Percentiles rank a stretch among this genome's conserved stretches.
phyloP scores from a whole-genome alignment of 202 grass and related monocot species.

The Musa balbisiana region DNA sequence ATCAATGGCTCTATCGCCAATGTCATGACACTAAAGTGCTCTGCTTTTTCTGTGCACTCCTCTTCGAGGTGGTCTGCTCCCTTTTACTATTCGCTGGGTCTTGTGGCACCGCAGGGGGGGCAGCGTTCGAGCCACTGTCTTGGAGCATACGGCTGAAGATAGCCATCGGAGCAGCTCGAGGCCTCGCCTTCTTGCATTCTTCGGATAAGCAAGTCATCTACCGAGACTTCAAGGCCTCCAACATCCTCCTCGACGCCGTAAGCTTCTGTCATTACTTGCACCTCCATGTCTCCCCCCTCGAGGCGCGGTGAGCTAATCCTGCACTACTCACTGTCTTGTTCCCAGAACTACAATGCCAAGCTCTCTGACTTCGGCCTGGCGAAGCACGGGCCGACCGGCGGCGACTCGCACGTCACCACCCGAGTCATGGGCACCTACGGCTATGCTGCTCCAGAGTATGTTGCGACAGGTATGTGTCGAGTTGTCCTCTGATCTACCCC shows the following conservation, averaged over 20 bases:
- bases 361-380: slow-evolving; percentile 65
- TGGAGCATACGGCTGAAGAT: slow-evolving; percentile 14
- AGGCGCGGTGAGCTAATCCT: too few relatives aligned
- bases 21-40: too few relatives aligned
- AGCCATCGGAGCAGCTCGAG: slow-evolving; percentile 5
- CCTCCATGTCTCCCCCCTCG: neutral
- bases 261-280: neutral
- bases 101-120: slow-evolving; percentile 26
- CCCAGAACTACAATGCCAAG: slow-evolving; percentile 60
- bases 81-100: neutral
- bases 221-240: slow-evolving; percentile 71
- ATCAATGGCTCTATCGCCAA: too few relatives aligned
- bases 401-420: slow-evolving; percentile 57
- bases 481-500: too few relatives aligned
- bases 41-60: too few relatives aligned
- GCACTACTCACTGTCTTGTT: too few relatives aligned
- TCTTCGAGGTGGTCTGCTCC: neutral
- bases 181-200: slow-evolving; percentile 7
- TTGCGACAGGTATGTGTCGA: slow-evolving; percentile 37
- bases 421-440: slow-evolving; percentile 76
- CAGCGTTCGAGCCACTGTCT: slow-evolving; percentile 3
- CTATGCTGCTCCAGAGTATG: slow-evolving; percentile 62
- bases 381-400: slow-evolving; percentile 55
- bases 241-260: slow-evolving; percentile 40
- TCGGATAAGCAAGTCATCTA: slow-evolving; percentile 82